phyloP scores from a whole-genome alignment of 805 yeast species.

The Candida andamanensis region DNA sequence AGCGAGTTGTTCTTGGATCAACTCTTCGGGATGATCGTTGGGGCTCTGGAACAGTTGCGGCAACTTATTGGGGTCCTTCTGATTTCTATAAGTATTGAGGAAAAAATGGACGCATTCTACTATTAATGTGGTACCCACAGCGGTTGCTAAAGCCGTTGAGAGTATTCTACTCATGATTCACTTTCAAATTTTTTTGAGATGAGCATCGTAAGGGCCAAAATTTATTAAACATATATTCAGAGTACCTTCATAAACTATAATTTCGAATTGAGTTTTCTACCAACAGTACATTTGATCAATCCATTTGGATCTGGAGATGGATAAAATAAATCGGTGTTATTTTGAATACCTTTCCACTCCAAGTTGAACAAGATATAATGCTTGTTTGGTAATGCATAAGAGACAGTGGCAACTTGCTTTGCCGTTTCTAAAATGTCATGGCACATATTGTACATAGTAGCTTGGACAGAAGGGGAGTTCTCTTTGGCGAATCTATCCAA shows the following conservation, averaged over 20 bases:
- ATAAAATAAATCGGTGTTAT: conserved; percentile 79
- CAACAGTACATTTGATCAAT: conserved; percentile 80
- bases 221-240: neutral
- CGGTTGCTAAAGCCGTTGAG: conserved; percentile 12
- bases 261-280: conserved; percentile 48
- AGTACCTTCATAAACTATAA: conserved; percentile 32
- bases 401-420: conserved; percentile 55
- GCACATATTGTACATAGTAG: conserved; percentile 93
- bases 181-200: neutral
- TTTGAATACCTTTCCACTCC: conserved; percentile 76
- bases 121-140: conserved; percentile 27
- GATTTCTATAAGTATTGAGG: conserved; percentile 1
- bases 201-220: neutral
- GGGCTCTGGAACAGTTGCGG: neutral
- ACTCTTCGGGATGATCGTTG: conserved; percentile 46
- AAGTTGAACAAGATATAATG: conserved; percentile 82
- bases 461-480: conserved; percentile 92
- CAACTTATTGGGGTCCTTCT: neutral
- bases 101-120: conserved; percentile 33
- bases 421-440: conserved; percentile 59
- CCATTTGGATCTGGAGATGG: conserved; percentile 94
- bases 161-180: conserved; percentile 11
- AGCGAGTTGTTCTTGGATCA: conserved; percentile 87
- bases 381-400: conserved; percentile 83
- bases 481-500: conserved; percentile 77